Conservation (phyloP, 228 moss, liverwort and hornwort genomes). For the Sphagnum magellanicum region DNA sequence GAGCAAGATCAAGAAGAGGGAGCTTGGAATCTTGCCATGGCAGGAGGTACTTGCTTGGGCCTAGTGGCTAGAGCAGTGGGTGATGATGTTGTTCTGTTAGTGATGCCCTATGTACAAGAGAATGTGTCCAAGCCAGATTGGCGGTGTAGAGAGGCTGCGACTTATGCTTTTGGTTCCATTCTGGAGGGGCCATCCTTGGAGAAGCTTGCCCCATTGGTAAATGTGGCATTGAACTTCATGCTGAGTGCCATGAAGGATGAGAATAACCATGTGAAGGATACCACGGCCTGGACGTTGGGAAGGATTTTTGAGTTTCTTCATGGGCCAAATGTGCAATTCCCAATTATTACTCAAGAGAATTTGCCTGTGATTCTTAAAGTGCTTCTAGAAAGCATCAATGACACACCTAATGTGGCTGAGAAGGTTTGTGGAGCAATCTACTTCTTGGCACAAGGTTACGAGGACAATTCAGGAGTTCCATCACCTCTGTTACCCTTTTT, state of each 20-base stretch:
- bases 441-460: conserved; percentile 64
- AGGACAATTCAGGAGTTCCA: conserved; percentile 44
- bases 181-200: conserved; percentile 37
- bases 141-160: conserved; percentile 59
- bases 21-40: conserved; percentile 68
- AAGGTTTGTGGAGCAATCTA: conserved; percentile 72
- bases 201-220: conserved; percentile 48
- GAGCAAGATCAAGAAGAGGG: conserved; percentile 71
- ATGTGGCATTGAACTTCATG: conserved; percentile 60
- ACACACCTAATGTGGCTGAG: conserved; percentile 58
- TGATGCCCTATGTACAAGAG: conserved; percentile 65
- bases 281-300: conserved; percentile 61
- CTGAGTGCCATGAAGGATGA: conserved; percentile 66
- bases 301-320: conserved; percentile 64
- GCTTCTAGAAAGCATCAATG: conserved; percentile 55
- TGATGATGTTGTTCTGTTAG: conserved; percentile 56
- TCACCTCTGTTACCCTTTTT: conserved; percentile 84
- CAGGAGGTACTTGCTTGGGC: conserved; percentile 61
- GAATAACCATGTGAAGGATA: conserved; percentile 70
- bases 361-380: conserved; percentile 33
- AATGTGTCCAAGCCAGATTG: conserved; percentile 53
- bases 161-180: conserved; percentile 37
- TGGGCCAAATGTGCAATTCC: conserved; percentile 43
- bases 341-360: conserved; percentile 45
- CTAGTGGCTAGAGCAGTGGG: conserved; percentile 62